A percentile compares a stretch with the other conserved stretches of the same genome.
phyloP scores from a whole-genome alignment of 176 grass and related monocot species.

The Oryza brachyantha region DNA sequence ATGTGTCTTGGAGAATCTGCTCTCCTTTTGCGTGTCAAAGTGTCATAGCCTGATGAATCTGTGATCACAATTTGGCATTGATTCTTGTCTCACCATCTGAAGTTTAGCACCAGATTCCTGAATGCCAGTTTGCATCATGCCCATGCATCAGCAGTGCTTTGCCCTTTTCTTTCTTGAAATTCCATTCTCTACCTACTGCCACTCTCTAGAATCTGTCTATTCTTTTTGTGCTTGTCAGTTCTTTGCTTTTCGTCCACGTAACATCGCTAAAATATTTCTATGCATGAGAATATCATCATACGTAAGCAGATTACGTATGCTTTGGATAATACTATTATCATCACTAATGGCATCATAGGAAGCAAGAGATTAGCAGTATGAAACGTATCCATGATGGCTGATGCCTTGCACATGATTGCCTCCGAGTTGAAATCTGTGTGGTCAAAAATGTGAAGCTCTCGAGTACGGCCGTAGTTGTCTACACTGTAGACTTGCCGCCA shows the following conservation, averaged over 20 bases:
- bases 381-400: not conserved
- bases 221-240: constrained; percentile 4
- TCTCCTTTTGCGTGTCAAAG: not conserved
- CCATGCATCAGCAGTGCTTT: not conserved
- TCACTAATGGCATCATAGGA: not conserved
- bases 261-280: not conserved
- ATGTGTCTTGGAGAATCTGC: not conserved
- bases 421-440: not conserved
- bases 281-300: not conserved
- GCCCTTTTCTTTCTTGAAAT: not conserved
- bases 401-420: constrained; percentile 10
- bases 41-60: not conserved
- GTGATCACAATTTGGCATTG: not conserved
- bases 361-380: not conserved
- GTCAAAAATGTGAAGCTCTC: constrained; percentile 21
- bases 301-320: not conserved
- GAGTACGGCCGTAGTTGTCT: not conserved
- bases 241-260: not conserved
- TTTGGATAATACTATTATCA: not conserved
- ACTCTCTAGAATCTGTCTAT: not conserved
- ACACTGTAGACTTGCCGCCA: not conserved
- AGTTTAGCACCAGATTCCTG: not conserved
- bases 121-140: not conserved
- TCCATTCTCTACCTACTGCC: not conserved
- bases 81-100: not conserved